These are phyloP conservation scores for Nidula microcarpa DNA, from an alignment of 768 basidiomycete species.

Conservation along the genomic window DNA sequence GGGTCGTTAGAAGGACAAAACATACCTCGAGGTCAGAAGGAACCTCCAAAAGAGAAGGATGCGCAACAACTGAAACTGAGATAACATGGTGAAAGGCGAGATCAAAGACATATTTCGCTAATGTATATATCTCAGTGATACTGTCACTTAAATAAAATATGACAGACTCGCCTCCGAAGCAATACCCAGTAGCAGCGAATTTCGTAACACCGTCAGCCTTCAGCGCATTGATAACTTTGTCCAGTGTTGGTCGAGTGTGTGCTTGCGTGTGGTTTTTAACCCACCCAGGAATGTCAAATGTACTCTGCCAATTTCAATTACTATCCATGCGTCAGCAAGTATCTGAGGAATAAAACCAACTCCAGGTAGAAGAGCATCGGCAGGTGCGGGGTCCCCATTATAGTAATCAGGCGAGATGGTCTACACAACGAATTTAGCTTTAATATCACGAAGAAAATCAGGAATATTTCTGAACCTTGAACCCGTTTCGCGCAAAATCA, in stretches of 20 bases:
- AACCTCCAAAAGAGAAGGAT: conserved; percentile 58
- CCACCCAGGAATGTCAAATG: conserved; percentile 41
- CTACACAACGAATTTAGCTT: conserved; percentile 13
- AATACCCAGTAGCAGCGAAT: conserved; percentile 66
- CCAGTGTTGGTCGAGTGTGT: conserved; percentile 42
- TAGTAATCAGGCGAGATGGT: conserved; percentile 38
- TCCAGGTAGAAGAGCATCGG: conserved; percentile 25
- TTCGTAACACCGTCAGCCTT: conserved; percentile 54
- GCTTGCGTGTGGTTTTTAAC: conserved; percentile 33
- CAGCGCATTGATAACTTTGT: conserved; percentile 55
- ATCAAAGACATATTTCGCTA: conserved; percentile 58
- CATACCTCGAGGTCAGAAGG: conserved; percentile 61
- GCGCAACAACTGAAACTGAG: conserved; percentile 45
- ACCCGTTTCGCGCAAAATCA: conserved; percentile 42
- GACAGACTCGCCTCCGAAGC: conserved; percentile 56
- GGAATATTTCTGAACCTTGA: conserved; percentile 24
- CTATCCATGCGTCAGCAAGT: neutral
- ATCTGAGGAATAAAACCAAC: conserved; percentile 15
- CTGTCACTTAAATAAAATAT: neutral
- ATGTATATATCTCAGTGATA: neutral
- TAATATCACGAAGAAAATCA: neutral
- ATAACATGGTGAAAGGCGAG: conserved; percentile 54
- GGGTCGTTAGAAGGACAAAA: neutral
- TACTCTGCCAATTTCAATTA: conserved; percentile 11
- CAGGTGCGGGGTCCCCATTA: conserved; percentile 36